Evolutionary conservation across 2,329 filamentous ascomycete species (phyloP), one percentile per base, ranked within the genome.

Genomic region (Claviceps cyperi): DNA sequence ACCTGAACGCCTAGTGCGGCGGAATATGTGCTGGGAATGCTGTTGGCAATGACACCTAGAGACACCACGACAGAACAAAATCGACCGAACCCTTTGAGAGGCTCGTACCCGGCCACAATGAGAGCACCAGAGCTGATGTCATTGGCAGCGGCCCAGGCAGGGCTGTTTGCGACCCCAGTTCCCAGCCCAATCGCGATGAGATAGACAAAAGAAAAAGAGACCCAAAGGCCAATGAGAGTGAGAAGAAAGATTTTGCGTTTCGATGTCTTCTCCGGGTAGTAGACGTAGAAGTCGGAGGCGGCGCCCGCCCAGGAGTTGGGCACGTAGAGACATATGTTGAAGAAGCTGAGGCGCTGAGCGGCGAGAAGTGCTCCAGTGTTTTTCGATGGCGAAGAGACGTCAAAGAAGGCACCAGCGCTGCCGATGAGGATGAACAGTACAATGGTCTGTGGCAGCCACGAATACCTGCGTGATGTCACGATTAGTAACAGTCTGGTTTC

Each of bases 251-350:
- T 72, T 53, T 80, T 79, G 41, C 62, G 63, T 21, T 78, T 74
- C 32, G 76, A 75, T 40, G 79, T 78, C 22, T 66, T 71, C 2
- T 72, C 69, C 0, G 84, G 84, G 58, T 89, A 85, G 65, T 90
- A 90, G 47, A 87, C 83, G 21, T 83, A 87, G 64, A 89, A 91
- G 60, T 91, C 86, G 8, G 84, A 81, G 0, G 85, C 84, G 52
- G 82, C 85, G 6, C 76, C 76, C 1, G 82, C 80, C 85, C 86
- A 92, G 0, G 61, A 63, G 38, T 63, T 63, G 19, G 63, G 61
- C 4, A 62, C 55, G 21, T 80, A 80, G 13, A 84, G 69, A 55
- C 78, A 84, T 45, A 87, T 69, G 11, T 78, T 82, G 63, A 88
- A 83, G 64, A 85, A 88, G 4, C 80, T 83, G 35, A 87, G 66